Conservation (phyloP, 1,284 basidiomycete genomes). For the Apiotrichum laibachii region DNA sequence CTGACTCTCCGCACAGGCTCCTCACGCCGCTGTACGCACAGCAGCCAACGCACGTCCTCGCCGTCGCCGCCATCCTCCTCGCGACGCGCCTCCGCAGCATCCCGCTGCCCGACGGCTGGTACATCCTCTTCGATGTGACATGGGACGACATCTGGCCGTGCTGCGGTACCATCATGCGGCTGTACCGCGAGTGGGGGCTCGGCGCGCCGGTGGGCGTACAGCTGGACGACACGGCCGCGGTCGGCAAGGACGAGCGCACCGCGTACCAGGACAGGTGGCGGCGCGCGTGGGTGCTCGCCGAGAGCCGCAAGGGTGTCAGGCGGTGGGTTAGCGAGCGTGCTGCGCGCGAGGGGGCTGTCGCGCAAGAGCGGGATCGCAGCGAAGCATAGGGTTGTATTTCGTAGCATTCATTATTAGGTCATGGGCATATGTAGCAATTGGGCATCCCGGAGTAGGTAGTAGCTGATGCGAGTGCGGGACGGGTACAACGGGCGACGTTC, state of each 20-base stretch:
- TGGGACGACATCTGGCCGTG: conserved; percentile 81
- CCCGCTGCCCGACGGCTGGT: conserved; percentile 76
- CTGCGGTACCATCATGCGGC: conserved; percentile 71
- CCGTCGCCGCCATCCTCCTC: conserved; percentile 78
- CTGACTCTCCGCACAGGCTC: conserved; percentile 61
- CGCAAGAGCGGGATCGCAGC: background rate
- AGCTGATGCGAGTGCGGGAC: too few species aligned
- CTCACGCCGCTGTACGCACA: conserved; percentile 87
- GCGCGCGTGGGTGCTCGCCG: conserved; percentile 58
- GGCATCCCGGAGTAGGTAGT: too few species aligned
- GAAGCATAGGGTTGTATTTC: background rate
- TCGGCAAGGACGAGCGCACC: conserved; percentile 4
- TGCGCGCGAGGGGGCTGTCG: background rate
- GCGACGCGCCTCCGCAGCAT: conserved; percentile 67
- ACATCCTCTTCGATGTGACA: conserved; percentile 79
- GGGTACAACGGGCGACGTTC: too few species aligned
- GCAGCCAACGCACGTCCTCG: conserved; percentile 82
- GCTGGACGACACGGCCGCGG: conserved; percentile 48
- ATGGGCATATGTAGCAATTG: too few species aligned
- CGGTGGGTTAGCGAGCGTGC: conserved; percentile 54
- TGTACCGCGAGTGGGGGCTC: conserved; percentile 55
- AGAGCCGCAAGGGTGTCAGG: conserved; percentile 42
- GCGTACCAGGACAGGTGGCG: conserved; percentile 56
- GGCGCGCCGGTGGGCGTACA: conserved; percentile 25
- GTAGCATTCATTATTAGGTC: too few species aligned